Evolutionary conservation across 2,329 filamentous ascomycete genomes (phyloP), one percentile per base, ranked within the genome.

Genomic region (Exophiala alcalophila): DNA sequence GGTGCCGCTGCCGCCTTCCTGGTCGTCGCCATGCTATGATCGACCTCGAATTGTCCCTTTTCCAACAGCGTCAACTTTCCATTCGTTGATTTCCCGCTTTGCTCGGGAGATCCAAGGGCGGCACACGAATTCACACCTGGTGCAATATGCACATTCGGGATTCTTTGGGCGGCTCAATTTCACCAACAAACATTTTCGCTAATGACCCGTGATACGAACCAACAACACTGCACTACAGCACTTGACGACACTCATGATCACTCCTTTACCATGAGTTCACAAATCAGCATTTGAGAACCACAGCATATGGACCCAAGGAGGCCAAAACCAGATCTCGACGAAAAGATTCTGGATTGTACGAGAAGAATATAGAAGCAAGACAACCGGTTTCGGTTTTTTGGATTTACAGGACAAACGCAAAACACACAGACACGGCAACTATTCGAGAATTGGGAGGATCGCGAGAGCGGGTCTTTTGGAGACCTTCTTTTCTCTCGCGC

Each of bases 1-100:
- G 49, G 45, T 39, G 51, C 48, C 15, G 48, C 44, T 21, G 40
- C 44, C n/a, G 51, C 44, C 32, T 12, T 52, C 24, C 25, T 50
- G 23, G 42, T 47, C 19, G 51, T 34, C 12, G 51, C 49, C 12
- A 16, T 53, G 24, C 33, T 53, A 16, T 53, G 40, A 42, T 20
- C 21, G n/a, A 16, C 19, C 19, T 14, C 36, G 9, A 10, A 20
- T 21, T 11, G 28, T n/a, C 7, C 16, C 11, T n/a, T 34, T 24
- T 41, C 34, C 41, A 24, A 42, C 32, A 32, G 24, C 26, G 14
- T 30, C 15, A 11, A 32, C 21, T 44, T 23, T 28, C 36, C 28
- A 10, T 19, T n/a, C 31, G 26, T 23, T 16, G 19, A 15, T 5
- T n/a, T 12, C 15, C 11, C 18, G 12, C 16, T 40, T 26, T 29